These are phyloP conservation scores for Euclidium syriacum DNA, from an alignment of 345 rosid species.

Conservation along the genomic window DNA sequence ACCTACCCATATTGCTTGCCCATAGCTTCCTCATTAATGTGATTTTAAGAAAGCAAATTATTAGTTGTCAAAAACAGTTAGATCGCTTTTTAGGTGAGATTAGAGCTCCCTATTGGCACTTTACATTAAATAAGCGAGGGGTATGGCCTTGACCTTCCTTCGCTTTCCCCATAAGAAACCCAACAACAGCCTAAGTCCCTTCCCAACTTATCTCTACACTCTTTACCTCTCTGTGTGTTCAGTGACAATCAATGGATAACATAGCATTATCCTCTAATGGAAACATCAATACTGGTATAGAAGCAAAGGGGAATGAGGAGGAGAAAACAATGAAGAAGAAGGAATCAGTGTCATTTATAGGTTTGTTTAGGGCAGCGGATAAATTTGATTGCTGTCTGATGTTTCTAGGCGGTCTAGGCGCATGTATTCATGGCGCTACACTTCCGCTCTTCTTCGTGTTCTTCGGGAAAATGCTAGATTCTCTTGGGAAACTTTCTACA, in stretches of 20 bases:
- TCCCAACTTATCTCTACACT: neutral
- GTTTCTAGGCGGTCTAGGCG: conserved; percentile 56
- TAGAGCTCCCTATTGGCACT: neutral
- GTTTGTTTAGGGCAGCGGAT: conserved; percentile 64
- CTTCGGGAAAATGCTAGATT: conserved; percentile 64
- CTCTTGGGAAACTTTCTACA: conserved; percentile 54
- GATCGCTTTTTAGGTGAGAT: conserved; percentile 14
- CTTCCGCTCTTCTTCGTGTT: conserved; percentile 66
- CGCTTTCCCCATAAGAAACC: conserved; percentile 6
- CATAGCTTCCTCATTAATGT: neutral
- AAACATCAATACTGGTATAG: neutral
- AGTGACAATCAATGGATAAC: conserved; percentile 17
- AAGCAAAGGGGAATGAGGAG: conserved; percentile 4
- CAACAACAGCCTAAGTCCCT: neutral
- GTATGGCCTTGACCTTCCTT: neutral
- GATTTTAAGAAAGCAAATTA: conserved; percentile 10
- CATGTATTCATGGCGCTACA: conserved; percentile 62
- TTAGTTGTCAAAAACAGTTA: conserved; percentile 18
- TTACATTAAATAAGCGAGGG: neutral
- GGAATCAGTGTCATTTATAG: conserved; percentile 46
- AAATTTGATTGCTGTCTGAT: conserved; percentile 46
- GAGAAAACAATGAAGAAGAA: conserved; percentile 10
- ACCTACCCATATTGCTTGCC: neutral
- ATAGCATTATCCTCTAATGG: neutral
- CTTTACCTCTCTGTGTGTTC: neutral